phyloP scores from a whole-genome alignment of 352 stramenopile genomes.

The Phytophthora megakarya region DNA sequence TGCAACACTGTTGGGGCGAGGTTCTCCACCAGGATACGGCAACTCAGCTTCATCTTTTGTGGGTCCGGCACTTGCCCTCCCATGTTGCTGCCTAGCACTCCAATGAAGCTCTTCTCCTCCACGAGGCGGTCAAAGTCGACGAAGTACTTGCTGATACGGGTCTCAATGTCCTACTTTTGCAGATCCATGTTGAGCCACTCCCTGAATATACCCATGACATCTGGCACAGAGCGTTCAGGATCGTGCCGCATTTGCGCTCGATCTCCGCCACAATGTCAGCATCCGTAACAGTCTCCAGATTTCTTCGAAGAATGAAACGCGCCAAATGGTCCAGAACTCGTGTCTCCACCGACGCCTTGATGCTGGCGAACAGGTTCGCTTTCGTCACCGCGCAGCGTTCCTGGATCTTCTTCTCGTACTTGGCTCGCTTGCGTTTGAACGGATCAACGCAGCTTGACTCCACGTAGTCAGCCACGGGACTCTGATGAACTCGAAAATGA shows the following conservation, averaged over 20 bases:
- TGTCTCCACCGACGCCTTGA: background rate
- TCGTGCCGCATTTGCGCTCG: background rate
- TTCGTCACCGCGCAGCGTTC: background rate
- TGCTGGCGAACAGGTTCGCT: too few species aligned
- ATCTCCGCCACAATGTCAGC: background rate
- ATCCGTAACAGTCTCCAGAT: background rate
- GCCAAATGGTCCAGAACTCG: background rate
- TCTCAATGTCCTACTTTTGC: background rate
- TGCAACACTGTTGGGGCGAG: background rate
- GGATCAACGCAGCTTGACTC: background rate
- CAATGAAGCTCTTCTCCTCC: constrained; percentile 1
- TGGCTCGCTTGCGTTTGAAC: background rate
- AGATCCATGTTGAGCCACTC: background rate
- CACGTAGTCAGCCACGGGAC: background rate
- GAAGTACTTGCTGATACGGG: constrained; percentile 1
- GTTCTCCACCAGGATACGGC: background rate
- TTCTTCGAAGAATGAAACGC: background rate
- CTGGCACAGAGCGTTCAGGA: background rate
- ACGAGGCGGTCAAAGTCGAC: constrained; percentile 3
- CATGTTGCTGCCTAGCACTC: background rate
- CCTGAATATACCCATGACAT: background rate
- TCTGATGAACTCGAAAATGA: background rate
- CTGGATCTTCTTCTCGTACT: background rate
- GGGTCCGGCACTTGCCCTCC: background rate
- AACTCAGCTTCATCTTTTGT: background rate